Evolutionary conservation across 225 moss, liverwort and hornwort genomes (phyloP).

Genomic region (Neckera pumila): DNA sequence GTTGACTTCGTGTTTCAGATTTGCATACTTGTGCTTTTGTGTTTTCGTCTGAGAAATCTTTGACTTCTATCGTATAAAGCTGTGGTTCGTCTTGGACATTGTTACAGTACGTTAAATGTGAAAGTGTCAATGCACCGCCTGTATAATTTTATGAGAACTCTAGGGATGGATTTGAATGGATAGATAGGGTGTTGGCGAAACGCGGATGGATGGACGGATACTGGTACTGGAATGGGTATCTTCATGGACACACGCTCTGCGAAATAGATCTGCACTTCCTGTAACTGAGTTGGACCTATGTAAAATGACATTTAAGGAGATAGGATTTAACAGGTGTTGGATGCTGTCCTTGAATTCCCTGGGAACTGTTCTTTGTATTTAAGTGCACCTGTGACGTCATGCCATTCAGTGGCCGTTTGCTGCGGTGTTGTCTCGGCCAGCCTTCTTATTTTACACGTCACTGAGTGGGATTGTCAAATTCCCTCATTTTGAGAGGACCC

Average conservation of each 20-base stretch:
- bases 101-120: not conserved
- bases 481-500: constrained; percentile 18
- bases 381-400: not conserved
- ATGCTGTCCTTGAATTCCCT: not conserved
- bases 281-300: not conserved
- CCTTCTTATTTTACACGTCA: not conserved
- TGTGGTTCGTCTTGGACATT: not conserved
- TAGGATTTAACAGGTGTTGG: not conserved
- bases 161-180: not conserved
- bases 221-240: not conserved
- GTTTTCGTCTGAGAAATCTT: not conserved
- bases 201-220: not conserved
- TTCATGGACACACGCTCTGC: not conserved
- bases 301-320: not conserved
- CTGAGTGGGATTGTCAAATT: not conserved
- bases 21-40: not conserved
- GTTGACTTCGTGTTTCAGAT: not conserved
- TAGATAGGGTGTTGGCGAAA: not conserved
- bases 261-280: not conserved
- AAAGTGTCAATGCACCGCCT: not conserved
- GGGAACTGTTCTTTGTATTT: not conserved
- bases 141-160: not conserved
- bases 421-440: not conserved
- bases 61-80: not conserved
- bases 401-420: not conserved